Base-by-base conservation (phyloP, 768 basidiomycete species). In the Suillus sp. region DNA sequence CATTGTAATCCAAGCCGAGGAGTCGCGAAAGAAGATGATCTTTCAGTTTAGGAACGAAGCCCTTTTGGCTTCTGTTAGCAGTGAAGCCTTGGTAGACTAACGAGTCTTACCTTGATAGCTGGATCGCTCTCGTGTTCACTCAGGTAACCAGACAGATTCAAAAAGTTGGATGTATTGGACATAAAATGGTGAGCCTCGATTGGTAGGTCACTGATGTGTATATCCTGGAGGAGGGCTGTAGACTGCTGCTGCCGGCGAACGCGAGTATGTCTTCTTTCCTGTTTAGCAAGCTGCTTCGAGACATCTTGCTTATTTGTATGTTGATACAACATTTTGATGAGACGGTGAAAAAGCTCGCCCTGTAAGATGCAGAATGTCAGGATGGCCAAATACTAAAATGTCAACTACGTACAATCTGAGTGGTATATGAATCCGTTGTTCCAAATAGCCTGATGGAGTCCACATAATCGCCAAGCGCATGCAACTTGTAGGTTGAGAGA, bases 391-490 rank as follows among this genome's bases (percentile, higher is more conserved):
- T 27, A 30, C 27, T 20, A 7, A 16, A 14, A 2, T 1, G 51
- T 32, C 10, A 61, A 61, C 16, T 8, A 66, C 72, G 1, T 62
- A 79, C 79, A 1, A 66, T 64, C 35, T 76, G 72, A 0, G 77
- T 78, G 3, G 70, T 68, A 59, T 76, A 79, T 0, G 72, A 73
- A 37, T 81, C 78, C 0, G 74, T 76, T 1, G 78, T 78, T 0
- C 80, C 79, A 27, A 71, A 70, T 2, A 30, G 13, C 1, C 47
- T 25, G 9, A 81, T 79, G 0, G 67, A 66, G 0, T 16, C 3
- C 0, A 47, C 59, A 47, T 80, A 80, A 54, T 81, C 71, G 0
- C 77, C 78, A 0, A 81, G 65, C 0, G 72, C 65, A 62, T 80
- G 80, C 0, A 74, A 3, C 61, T 81, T 81, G 59, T 72, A 74